Percentiles rank a stretch among this genome's conserved stretches.
Evolutionary conservation across 345 rosid genomes (phyloP).

Genomic region (Hypericum androsaemum): DNA sequence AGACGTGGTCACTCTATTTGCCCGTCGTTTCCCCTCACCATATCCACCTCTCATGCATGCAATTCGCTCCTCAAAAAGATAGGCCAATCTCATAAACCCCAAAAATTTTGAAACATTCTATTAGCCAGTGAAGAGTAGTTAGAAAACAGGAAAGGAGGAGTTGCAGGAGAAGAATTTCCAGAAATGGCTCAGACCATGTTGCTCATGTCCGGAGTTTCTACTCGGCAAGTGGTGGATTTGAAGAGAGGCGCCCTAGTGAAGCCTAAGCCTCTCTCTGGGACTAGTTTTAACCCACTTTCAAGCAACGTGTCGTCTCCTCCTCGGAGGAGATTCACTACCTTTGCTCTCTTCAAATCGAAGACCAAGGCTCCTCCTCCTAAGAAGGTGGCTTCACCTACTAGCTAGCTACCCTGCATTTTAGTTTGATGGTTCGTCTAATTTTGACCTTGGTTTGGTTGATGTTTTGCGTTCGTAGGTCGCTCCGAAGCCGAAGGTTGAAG

Average conservation of each 20-base stretch:
- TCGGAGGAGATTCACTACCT: slow-evolving; percentile 20
- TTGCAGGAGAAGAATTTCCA: background rate
- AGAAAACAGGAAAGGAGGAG: background rate
- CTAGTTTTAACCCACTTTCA: slow-evolving; percentile 28
- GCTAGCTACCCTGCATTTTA: background rate
- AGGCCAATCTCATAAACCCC: no score
- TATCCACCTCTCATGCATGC: slow-evolving; percentile 28
- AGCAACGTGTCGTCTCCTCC: slow-evolving; percentile 12
- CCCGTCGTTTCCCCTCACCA: slow-evolving; percentile 41
- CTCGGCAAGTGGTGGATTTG: slow-evolving; percentile 27
- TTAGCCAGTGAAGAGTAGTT: no score
- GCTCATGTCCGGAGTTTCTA: slow-evolving; percentile 60
- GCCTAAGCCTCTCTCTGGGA: slow-evolving; percentile 32
- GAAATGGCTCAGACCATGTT: slow-evolving; percentile 68
- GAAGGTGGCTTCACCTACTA: slow-evolving; percentile 32
- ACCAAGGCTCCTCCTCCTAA: slow-evolving; percentile 61
- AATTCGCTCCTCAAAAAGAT: background rate
- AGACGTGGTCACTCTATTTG: slow-evolving; percentile 50
- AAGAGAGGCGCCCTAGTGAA: slow-evolving; percentile 40
- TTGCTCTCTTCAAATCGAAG: slow-evolving; percentile 76
- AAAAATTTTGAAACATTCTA: background rate
- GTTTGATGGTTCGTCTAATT: background rate
- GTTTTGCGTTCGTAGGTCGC: slow-evolving; percentile 1
- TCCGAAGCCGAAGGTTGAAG: slow-evolving; percentile 53
- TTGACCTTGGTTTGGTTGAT: background rate